Evolutionary conservation across 1,139 yeast species (phyloP), one percentile per base, ranked within the genome.

Genomic region (Candida dubliniensis): DNA sequence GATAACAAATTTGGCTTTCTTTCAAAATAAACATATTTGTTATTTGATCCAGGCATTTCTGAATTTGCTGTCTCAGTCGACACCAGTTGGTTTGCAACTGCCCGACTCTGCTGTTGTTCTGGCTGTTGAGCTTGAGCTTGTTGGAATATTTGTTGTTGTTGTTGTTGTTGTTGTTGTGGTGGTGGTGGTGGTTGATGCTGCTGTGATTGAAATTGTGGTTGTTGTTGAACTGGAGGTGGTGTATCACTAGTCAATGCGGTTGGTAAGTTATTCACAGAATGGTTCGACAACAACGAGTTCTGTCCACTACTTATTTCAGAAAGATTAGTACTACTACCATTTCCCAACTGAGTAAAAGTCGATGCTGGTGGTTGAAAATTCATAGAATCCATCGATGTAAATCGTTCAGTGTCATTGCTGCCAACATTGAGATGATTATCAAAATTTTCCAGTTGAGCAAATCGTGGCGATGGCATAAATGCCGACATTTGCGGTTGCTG

Each of bases 1-100:
- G 81, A 76, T 57, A 86, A 71, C 55, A 77, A 71, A 51, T 87
- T 95, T 0, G 98, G 97, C 57, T 87, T 90, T 52, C 98, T 81
- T 57, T 86, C 91, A 66, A 91, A 87, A 58, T 82, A 79, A 45
- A 86, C 89, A 54, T 84, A 84, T 49, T 72, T 73, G 29, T 60
- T 49, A 52, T 47, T 49, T 18, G 47, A 31, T 47, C 53, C 31
- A 37, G 47, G 34, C 46, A 56, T 26, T 34, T 43, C 40, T 18
- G 52, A 12, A 33, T 33, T 33, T 32, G 50, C 34, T 40, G 42
- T 14, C 26, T 47, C 33, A 25, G 48, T 40, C 42, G 49, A 40
- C 27, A 46, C 31, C 24, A 14, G 33, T 25, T 34, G 34, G 14
- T 35, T 37, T 4, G 13, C 36, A 24, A 43, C 41, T 43, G 50